These are phyloP conservation scores for Leccinum solheimii DNA, from an alignment of 1,284 basidiomycete genomes.

Conservation along the genomic window DNA sequence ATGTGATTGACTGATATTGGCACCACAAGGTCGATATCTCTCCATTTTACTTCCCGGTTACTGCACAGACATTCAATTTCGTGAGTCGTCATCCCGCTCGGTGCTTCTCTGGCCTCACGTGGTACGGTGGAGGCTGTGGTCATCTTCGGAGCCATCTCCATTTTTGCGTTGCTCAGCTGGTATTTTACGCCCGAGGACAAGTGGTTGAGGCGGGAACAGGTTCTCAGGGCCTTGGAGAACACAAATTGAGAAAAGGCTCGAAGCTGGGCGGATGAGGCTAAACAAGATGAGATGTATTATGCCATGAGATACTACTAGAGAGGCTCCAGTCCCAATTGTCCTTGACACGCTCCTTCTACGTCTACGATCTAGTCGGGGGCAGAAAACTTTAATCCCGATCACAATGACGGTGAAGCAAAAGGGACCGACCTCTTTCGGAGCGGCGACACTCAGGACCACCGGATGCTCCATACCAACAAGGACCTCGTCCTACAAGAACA, in stretches of 20 bases:
- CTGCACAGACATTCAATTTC: slow-evolving; percentile 74
- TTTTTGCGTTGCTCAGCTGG: slow-evolving; percentile 76
- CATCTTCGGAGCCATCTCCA: slow-evolving; percentile 74
- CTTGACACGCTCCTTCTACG: slow-evolving; percentile 86
- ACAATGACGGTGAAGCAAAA: slow-evolving; percentile 1
- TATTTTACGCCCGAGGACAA: slow-evolving; percentile 72
- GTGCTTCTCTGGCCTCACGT: slow-evolving; percentile 15
- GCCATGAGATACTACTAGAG: slow-evolving; percentile 40
- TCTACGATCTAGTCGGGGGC: slow-evolving; percentile 60
- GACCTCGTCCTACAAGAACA: slow-evolving; percentile 70
- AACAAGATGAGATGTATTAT: slow-evolving; percentile 5
- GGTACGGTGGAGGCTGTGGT: slow-evolving; percentile 55
- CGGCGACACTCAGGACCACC: slow-evolving; percentile 69
- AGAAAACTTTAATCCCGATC: slow-evolving; percentile 6
- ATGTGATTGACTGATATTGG: background rate
- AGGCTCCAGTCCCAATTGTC: slow-evolving; percentile 64
- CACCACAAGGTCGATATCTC: slow-evolving; percentile 65
- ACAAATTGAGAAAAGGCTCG: slow-evolving; percentile 29
- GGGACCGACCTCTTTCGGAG: slow-evolving; percentile 80
- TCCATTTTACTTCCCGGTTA: slow-evolving; percentile 81
- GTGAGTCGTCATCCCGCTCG: slow-evolving; percentile 43
- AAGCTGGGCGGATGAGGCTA: background rate
- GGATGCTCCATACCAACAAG: slow-evolving; percentile 71
- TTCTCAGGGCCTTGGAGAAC: slow-evolving; percentile 48
- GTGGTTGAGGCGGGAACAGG: slow-evolving; percentile 69